These are phyloP conservation scores for Schizochytrium sp. DNA, from an alignment of 108 stramenopile species.

Conservation along the genomic window DNA sequence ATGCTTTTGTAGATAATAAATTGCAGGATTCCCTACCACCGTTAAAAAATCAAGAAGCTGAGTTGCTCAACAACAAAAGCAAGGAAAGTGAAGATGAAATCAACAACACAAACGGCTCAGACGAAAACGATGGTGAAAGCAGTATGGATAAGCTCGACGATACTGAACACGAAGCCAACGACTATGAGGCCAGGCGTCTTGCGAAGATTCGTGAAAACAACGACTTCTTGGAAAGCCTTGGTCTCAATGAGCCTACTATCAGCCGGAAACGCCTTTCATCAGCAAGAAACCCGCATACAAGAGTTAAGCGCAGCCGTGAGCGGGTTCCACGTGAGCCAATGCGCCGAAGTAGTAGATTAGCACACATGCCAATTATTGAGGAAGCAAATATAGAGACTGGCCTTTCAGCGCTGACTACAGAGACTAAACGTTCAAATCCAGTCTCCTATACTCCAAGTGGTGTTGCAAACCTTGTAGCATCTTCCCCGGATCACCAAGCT, in stretches of 20 bases:
- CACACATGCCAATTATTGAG: too few relatives aligned
- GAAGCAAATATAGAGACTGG: too few relatives aligned
- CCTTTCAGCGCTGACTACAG: too few relatives aligned
- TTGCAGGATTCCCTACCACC: too few relatives aligned
- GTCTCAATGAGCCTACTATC: neutral
- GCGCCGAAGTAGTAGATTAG: too few relatives aligned
- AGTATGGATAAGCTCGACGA: neutral
- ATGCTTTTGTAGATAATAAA: too few relatives aligned
- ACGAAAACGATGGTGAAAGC: neutral
- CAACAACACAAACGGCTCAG: neutral
- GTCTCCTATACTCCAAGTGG: neutral
- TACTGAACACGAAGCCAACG: neutral
- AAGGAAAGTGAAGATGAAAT: too few relatives aligned
- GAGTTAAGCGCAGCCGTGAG: neutral
- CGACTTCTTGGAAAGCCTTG: constrained; percentile 9
- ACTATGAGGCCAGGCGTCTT: neutral
- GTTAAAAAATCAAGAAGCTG: too few relatives aligned
- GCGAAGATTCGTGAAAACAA: neutral
- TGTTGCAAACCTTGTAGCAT: neutral
- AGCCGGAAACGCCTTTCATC: neutral
- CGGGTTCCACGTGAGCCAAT: too few relatives aligned
- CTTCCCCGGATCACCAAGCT: neutral
- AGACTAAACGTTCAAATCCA: too few relatives aligned
- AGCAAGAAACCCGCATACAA: neutral
- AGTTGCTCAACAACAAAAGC: too few relatives aligned